Conservation (phyloP, 768 basidiomycete genomes). For the Filobasidium floriforme region DNA sequence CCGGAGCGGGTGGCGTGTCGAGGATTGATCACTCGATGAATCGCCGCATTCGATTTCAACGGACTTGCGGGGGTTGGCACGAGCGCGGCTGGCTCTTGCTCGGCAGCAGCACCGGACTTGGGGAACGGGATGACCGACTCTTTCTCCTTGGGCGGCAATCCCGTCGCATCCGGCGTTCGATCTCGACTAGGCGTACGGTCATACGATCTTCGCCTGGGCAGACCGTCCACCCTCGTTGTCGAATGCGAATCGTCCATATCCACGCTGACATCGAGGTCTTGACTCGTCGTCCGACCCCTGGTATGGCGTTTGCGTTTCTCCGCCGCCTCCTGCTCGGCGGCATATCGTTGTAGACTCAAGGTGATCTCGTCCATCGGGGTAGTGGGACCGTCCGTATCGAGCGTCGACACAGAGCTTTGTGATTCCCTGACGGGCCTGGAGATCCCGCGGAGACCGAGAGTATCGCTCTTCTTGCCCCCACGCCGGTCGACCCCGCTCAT, state of each 20-base stretch:
- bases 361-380: constrained; percentile 33
- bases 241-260: not conserved
- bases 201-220: not conserved
- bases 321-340: constrained; percentile 10
- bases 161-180: not conserved
- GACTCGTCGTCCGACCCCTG: constrained; percentile 3
- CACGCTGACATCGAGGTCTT: constrained; percentile 3
- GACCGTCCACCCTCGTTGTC: constrained; percentile 5
- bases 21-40: constrained; percentile 22
- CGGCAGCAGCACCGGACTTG: not conserved
- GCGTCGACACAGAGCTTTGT: constrained; percentile 33
- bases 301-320: constrained; percentile 9
- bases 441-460: not conserved
- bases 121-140: constrained; percentile 20
- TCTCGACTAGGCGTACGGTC: not conserved
- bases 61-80: constrained; percentile 4
- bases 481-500: constrained; percentile 1
- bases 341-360: not conserved
- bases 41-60: not conserved
- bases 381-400: constrained; percentile 29
- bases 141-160: not conserved
- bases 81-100: not conserved
- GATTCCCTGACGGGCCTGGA: constrained; percentile 24
- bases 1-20: constrained; percentile 12
- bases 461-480: not conserved